Conservation (phyloP, 164 flowering plant genomes). For the Vitis riparia region DNA sequence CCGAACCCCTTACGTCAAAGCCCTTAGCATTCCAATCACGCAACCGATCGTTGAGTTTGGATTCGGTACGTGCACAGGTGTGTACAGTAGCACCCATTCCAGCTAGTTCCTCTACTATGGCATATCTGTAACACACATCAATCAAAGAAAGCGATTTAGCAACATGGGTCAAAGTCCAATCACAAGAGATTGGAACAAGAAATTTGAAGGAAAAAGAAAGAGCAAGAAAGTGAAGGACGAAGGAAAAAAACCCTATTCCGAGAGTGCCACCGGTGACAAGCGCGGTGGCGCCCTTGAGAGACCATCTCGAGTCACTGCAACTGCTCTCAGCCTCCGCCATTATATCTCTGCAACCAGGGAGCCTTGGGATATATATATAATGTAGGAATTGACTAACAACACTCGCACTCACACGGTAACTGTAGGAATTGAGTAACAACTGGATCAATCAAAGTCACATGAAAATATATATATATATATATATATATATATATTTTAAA, state of each 20-base stretch:
- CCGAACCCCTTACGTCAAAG: conserved; percentile 38
- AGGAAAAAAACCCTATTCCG: conserved; percentile 36
- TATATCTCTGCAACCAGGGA: too few species aligned
- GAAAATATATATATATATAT: too few species aligned
- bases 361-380: too few species aligned
- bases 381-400: too few species aligned
- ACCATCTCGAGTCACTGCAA: conserved; percentile 27
- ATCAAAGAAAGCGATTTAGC: too few species aligned
- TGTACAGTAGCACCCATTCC: conserved; percentile 42
- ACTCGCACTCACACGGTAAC: too few species aligned
- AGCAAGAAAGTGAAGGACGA: not conserved
- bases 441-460: too few species aligned
- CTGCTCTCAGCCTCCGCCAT: not conserved
- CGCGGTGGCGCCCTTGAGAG: conserved; percentile 34
- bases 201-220: too few species aligned
- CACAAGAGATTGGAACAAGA: too few species aligned
- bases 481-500: too few species aligned
- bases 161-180: too few species aligned
- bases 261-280: conserved; percentile 50
- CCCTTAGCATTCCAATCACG: conserved; percentile 40
- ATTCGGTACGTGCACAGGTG: conserved; percentile 39
- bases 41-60: conserved; percentile 29
- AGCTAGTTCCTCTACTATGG: conserved; percentile 47
- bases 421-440: too few species aligned
- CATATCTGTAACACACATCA: conserved; percentile 21